These are phyloP conservation scores for Populus pruinosa DNA, from an alignment of 345 rosid species.

Conservation along the genomic window DNA sequence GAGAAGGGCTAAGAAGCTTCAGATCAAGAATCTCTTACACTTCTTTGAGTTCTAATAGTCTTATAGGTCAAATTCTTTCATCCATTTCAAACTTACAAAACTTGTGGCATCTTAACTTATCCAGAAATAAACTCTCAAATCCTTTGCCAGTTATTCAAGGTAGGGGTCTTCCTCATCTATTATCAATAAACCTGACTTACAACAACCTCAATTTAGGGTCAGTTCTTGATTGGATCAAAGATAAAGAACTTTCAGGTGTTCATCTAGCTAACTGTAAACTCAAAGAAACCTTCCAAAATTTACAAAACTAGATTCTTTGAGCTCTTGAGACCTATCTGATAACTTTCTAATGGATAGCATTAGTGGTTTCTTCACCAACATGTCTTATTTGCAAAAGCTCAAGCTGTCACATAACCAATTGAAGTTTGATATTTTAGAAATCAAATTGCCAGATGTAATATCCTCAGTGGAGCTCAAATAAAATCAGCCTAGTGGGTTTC, in stretches of 20 bases:
- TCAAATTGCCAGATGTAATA: conserved; percentile 57
- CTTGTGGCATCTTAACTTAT: conserved; percentile 89
- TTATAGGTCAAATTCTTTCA: conserved; percentile 58
- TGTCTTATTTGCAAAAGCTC: conserved; percentile 57
- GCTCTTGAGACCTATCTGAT: conserved; percentile 63
- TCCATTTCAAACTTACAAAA: conserved; percentile 59
- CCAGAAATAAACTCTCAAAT: conserved; percentile 64
- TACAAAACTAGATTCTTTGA: conserved; percentile 54
- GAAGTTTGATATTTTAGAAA: conserved; percentile 55
- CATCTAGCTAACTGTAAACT: conserved; percentile 80
- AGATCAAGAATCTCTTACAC: conserved; percentile 45
- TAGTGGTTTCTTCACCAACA: conserved; percentile 48
- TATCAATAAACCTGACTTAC: conserved; percentile 74
- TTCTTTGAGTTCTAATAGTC: conserved; percentile 34
- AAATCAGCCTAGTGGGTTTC: conserved; percentile 66
- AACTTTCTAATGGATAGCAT: conserved; percentile 59
- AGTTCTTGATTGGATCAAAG: conserved; percentile 67
- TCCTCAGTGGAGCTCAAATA: conserved; percentile 60
- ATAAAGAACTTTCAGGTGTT: conserved; percentile 54
- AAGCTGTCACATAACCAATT: conserved; percentile 73
- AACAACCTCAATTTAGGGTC: conserved; percentile 67
- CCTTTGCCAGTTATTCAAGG: conserved; percentile 55
- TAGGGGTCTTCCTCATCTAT: conserved; percentile 59
- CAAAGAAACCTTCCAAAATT: conserved; percentile 63
- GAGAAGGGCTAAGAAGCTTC: no score